A percentile compares a stretch with the other conserved stretches of the same genome.
Conservation (phyloP, 345 rosid species). For the Corymbia maculata region DNA sequence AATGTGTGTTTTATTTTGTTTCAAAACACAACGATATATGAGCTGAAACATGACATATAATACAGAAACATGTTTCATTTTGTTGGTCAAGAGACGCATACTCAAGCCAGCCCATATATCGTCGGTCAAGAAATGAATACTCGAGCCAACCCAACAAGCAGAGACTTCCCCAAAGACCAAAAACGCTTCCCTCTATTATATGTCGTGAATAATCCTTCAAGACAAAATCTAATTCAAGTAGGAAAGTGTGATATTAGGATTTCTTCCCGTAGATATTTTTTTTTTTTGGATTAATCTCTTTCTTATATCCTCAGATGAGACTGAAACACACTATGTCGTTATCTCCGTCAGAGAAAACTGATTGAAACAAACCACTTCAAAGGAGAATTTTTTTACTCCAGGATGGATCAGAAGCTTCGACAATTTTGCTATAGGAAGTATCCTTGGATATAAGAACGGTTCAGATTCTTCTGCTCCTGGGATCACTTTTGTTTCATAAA, state of each 20-base stretch:
- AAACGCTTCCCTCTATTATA: background rate
- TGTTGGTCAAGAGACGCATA: too few relatives aligned
- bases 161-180: background rate
- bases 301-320: background rate
- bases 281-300: background rate
- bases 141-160: background rate
- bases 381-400: background rate
- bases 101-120: too few relatives aligned
- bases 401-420: background rate
- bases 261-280: background rate
- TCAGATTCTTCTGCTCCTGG: conserved; percentile 31
- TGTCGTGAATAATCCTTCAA: background rate
- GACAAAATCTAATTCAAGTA: background rate
- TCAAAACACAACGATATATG: too few relatives aligned
- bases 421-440: too few relatives aligned
- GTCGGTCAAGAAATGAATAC: too few relatives aligned
- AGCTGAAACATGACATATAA: too few relatives aligned
- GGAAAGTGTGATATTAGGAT: background rate
- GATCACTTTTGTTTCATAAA: background rate
- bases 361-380: background rate
- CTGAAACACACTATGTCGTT: background rate
- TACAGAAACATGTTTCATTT: too few relatives aligned
- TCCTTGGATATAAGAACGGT: background rate
- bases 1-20: too few relatives aligned
- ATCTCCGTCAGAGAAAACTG: background rate